phyloP scores from a whole-genome alignment of 257 asterid genomes.

The Perilla frutescens region DNA sequence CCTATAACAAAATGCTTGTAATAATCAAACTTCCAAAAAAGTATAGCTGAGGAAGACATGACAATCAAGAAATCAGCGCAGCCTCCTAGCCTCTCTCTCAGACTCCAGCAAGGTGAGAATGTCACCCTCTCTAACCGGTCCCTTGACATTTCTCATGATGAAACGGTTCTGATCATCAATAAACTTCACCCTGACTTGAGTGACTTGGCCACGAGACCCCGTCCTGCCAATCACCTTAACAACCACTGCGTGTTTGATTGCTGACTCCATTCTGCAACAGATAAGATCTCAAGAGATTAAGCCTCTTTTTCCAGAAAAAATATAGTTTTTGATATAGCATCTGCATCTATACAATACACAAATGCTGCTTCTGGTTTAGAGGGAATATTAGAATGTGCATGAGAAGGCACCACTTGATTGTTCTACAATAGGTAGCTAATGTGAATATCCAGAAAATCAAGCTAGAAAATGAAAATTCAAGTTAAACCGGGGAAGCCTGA shows the following conservation, averaged over 20 bases:
- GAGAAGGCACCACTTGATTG: neutral
- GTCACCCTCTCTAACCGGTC: conserved; percentile 56
- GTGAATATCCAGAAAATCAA: neutral
- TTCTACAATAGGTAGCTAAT: neutral
- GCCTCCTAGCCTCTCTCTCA: conserved; percentile 53
- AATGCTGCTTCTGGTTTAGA: neutral
- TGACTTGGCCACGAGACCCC: conserved; percentile 50
- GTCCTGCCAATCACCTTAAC: conserved; percentile 52
- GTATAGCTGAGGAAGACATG: neutral
- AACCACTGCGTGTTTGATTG: conserved; percentile 52
- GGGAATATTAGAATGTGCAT: neutral
- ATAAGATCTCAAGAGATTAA: neutral
- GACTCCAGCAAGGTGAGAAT: conserved; percentile 50
- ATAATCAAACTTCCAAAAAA: conserved; percentile 8
- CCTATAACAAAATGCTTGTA: neutral
- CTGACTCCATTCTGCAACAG: conserved; percentile 51
- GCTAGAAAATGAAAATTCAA: neutral
- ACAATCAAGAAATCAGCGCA: conserved; percentile 32
- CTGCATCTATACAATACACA: neutral
- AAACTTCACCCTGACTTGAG: conserved; percentile 53
- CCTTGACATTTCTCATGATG: conserved; percentile 54
- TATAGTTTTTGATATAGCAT: too few relatives aligned
- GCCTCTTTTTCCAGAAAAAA: neutral
- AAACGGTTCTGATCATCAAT: conserved; percentile 46
- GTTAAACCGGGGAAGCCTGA: neutral